Evolutionary conservation across 2,329 filamentous ascomycete genomes (phyloP), one percentile per base, ranked within the genome.

Genomic region (Endoconidiophora laricicola): DNA sequence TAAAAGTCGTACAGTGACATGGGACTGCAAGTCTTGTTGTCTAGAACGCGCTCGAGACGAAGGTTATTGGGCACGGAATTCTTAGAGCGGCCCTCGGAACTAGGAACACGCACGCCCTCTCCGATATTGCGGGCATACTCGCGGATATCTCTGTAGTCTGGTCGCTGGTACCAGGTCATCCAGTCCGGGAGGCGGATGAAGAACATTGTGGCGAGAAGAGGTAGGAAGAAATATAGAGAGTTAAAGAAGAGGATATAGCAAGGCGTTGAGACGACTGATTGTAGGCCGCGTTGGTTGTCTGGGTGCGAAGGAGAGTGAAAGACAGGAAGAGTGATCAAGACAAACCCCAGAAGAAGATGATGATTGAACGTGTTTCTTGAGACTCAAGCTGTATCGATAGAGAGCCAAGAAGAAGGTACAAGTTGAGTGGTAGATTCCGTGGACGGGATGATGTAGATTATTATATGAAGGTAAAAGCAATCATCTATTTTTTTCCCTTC

Each of bases 1-100:
- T 69, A 70, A 46, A 71, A 71, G 58, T 71, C 69, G 52, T 70
- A 69, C 7, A 71, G 57, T 0, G 66, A 69, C 67, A 71, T 69
- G 3, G 69, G 69, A 47, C 66, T 69, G 66, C 69, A 71, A 33
- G 69, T 71, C 58, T 66, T 65, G 59, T 71, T 71, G 22, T 63
- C 64, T 16, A 71, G 59, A n/a, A 71, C 67, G 37, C 65, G 62
- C 43, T 71, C 68, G 16, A 71, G 61, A 3, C 60, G 58, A 16
- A 71, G 58, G 20, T 66, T 62, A 36, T 56, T 57, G 2, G 68
- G 68, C 36, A 71, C 60, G 43, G 63, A 57, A 18, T 56, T 59
- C 52, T 62, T 65, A 37, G 57, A 57, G 9, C 62, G 62, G 12
- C 61, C 58, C 49, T 65, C 61, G 2, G 65, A 63, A 29, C 63